phyloP scores from a whole-genome alignment of 2,329 filamentous ascomycete genomes.

The Colletotrichum viniferum region DNA sequence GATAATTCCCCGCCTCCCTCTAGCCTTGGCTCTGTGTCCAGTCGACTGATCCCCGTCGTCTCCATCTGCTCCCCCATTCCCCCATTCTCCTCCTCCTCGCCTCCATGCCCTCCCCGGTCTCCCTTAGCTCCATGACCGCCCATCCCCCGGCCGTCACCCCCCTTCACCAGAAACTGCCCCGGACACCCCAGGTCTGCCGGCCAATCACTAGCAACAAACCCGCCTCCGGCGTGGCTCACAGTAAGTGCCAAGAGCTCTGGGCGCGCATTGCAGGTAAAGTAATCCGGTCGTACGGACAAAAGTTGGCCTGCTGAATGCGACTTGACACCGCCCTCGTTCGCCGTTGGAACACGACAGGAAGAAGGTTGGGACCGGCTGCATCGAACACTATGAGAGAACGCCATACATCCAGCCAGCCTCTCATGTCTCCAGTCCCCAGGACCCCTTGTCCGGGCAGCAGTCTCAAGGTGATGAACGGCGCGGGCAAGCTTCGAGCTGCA shows the following conservation, averaged over 20 bases:
- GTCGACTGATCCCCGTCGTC: not conserved
- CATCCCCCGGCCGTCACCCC: not conserved
- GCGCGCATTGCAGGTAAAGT: slow-evolving; percentile 1
- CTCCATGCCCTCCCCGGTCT: not conserved
- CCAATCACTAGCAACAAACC: not conserved
- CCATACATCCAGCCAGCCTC: not conserved
- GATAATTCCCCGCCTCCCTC: not conserved
- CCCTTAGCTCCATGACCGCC: not conserved
- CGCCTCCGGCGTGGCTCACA: not conserved
- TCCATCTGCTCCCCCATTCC: not conserved
- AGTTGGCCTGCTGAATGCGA: not conserved
- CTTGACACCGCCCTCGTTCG: not conserved
- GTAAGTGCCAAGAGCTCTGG: slow-evolving; percentile 12
- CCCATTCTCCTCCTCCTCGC: not conserved
- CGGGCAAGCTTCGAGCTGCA: not conserved
- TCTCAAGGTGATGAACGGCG: not conserved
- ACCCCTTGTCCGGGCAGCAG: not conserved
- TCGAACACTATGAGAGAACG: not conserved
- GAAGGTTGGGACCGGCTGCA: not conserved
- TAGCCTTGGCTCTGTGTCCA: not conserved
- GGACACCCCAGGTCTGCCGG: not conserved
- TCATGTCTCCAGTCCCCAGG: not conserved
- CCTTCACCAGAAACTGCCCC: not conserved
- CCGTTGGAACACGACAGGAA: not conserved
- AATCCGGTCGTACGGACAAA: slow-evolving; percentile 2